Percentiles rank a stretch among this genome's conserved stretches.
Evolutionary conservation across 768 basidiomycete genomes (phyloP).

Genomic region (Phanerochaete carnosa): DNA sequence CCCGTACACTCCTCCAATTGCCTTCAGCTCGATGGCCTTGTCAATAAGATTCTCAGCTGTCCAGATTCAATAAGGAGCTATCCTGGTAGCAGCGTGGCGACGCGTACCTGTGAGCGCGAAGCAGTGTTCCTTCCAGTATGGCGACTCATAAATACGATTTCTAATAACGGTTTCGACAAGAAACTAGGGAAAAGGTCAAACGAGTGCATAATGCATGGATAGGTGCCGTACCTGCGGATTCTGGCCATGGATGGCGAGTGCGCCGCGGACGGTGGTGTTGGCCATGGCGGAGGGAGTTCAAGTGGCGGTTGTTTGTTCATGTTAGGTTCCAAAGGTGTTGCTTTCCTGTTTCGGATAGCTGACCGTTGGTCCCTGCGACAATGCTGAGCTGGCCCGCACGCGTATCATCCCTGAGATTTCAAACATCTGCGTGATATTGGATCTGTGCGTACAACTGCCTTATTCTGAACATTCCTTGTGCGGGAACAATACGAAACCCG

Average conservation of each 20-base stretch:
- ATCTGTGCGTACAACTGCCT: too few relatives aligned
- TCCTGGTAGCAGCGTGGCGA: background rate
- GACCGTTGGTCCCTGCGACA: background rate
- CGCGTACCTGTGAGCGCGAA: constrained; percentile 88
- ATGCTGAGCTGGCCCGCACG: background rate
- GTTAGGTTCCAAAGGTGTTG: constrained; percentile 12
- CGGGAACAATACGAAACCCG: background rate
- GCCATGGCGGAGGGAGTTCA: constrained; percentile 56
- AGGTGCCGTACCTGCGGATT: constrained; percentile 81
- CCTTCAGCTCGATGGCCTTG: constrained; percentile 78
- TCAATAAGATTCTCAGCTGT: constrained; percentile 92
- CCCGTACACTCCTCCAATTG: constrained; percentile 91
- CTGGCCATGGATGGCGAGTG: constrained; percentile 89
- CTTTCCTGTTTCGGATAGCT: constrained; percentile 1
- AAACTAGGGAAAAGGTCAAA: constrained; percentile 47
- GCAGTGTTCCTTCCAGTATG: constrained; percentile 98
- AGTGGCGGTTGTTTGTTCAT: constrained; percentile 19
- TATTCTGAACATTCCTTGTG: too few relatives aligned
- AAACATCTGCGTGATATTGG: background rate
- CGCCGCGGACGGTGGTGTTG: constrained; percentile 87
- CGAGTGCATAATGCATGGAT: constrained; percentile 11
- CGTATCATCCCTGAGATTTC: background rate
- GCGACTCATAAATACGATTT: constrained; percentile 91
- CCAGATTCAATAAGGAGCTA: background rate
- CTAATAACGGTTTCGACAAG: constrained; percentile 96